These are phyloP conservation scores for Vaucheria bursata DNA, from an alignment of 352 stramenopile genomes.

Conservation along the genomic window DNA sequence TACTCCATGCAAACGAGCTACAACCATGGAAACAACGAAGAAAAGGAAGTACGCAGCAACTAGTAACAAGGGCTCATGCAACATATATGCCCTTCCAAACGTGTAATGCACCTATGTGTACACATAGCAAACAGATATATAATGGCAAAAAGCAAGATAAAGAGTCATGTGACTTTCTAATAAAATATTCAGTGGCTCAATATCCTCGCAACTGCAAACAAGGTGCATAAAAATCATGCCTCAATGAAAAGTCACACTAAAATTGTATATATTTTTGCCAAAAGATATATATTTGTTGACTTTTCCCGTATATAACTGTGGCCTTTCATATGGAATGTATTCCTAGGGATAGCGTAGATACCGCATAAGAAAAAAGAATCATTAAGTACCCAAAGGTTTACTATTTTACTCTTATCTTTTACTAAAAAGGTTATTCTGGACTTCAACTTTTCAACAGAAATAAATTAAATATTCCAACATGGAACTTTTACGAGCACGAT, in stretches of 20 bases:
- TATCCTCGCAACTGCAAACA: neutral
- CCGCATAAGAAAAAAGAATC: too few species aligned
- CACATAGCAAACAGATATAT: slow-evolving; percentile 1
- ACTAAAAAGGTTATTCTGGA: too few species aligned
- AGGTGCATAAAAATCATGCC: neutral
- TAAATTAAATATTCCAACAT: too few species aligned
- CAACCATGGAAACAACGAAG: slow-evolving; percentile 33
- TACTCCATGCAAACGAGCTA: slow-evolving; percentile 13
- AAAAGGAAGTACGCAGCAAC: slow-evolving; percentile 37
- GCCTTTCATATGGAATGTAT: too few species aligned
- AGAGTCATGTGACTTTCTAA: neutral
- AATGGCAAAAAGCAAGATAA: neutral
- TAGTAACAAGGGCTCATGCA: slow-evolving; percentile 42
- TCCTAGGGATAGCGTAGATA: too few species aligned
- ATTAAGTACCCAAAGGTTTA: too few species aligned
- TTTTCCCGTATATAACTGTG: neutral
- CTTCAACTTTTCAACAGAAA: too few species aligned
- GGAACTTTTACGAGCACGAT: too few species aligned
- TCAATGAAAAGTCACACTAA: neutral
- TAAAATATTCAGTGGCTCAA: neutral
- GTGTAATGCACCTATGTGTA: slow-evolving; percentile 37
- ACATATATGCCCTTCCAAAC: slow-evolving; percentile 37
- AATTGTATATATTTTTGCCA: neutral
- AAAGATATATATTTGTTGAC: neutral
- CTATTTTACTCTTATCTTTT: too few species aligned